These are phyloP conservation scores for Ogataea trehaloabstinens DNA, from an alignment of 805 yeast genomes.

Conservation along the genomic window DNA sequence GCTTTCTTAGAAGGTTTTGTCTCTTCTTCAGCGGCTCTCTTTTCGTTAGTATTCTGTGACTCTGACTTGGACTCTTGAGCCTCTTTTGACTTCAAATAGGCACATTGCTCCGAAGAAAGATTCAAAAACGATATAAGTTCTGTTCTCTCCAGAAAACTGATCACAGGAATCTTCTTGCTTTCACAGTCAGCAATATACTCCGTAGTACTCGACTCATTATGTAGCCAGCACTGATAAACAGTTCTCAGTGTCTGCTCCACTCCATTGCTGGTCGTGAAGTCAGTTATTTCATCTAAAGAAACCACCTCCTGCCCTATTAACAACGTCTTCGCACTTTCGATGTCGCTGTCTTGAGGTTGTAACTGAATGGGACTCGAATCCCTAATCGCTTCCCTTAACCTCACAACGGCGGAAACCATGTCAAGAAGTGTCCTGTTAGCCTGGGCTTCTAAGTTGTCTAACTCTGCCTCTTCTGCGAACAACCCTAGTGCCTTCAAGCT, in stretches of 20 bases:
- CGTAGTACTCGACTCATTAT: constrained; percentile 70
- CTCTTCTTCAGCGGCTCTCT: constrained; percentile 4
- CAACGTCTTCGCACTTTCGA: constrained; percentile 19
- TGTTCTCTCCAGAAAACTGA: constrained; percentile 81
- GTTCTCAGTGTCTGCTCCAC: constrained; percentile 49
- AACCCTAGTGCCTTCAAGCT: too few species aligned
- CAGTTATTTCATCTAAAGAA: constrained; percentile 38
- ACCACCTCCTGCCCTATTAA: constrained; percentile 16
- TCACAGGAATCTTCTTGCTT: constrained; percentile 58
- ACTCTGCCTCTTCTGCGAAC: too few species aligned
- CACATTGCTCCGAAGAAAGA: constrained; percentile 62
- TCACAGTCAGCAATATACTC: constrained; percentile 78
- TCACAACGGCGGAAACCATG: constrained; percentile 10
- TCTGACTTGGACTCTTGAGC: neutral
- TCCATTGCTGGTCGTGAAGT: constrained; percentile 49
- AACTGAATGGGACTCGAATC: constrained; percentile 10
- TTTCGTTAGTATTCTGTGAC: neutral
- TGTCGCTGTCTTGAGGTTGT: constrained; percentile 17
- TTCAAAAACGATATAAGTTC: constrained; percentile 80
- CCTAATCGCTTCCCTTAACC: constrained; percentile 18
- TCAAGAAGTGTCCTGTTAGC: too few species aligned
- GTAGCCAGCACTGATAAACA: constrained; percentile 75
- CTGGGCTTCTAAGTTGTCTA: too few species aligned
- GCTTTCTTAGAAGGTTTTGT: constrained; percentile 10
- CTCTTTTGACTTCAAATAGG: constrained; percentile 41